These are phyloP conservation scores for Fraxinus floribunda DNA, from an alignment of 305 asterid genomes.

Conservation along the genomic window DNA sequence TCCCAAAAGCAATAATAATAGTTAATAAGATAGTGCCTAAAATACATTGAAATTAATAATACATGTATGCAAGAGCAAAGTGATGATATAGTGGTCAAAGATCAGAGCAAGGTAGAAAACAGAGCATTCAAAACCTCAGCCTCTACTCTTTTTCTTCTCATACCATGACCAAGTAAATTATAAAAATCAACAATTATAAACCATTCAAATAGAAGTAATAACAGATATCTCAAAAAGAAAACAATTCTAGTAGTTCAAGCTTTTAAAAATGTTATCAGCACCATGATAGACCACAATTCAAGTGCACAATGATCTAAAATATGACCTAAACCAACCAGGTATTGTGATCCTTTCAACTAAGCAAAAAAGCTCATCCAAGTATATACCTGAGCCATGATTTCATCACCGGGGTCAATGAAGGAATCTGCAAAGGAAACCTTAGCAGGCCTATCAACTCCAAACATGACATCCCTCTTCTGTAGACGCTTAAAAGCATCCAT, in stretches of 20 bases:
- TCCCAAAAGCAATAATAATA: not conserved
- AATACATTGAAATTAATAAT: not conserved
- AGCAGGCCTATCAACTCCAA: slow-evolving; percentile 96
- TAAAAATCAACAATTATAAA: not conserved
- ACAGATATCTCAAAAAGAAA: not conserved
- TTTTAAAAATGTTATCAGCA: not conserved
- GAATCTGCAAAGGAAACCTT: slow-evolving; percentile 99
- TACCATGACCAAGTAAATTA: not conserved
- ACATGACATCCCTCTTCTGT: slow-evolving; percentile 77
- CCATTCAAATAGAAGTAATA: not conserved
- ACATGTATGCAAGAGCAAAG: not conserved
- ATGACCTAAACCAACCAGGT: slow-evolving; percentile 14
- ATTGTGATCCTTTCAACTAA: slow-evolving; percentile 14
- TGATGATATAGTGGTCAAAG: not conserved
- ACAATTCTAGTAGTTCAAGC: not conserved
- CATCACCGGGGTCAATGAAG: slow-evolving; percentile 97
- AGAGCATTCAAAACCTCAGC: not conserved
- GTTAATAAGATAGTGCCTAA: not conserved
- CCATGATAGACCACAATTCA: not conserved
- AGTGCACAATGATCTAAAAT: not conserved
- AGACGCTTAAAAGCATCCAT: slow-evolving; percentile 97
- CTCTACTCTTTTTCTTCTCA: not conserved
- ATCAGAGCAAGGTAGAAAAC: not conserved
- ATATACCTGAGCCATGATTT: slow-evolving; percentile 97
- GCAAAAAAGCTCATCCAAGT: slow-evolving; percentile 31